These are phyloP conservation scores for Linaria vulgaris DNA, from an alignment of 257 asterid genomes.

Conservation along the genomic window DNA sequence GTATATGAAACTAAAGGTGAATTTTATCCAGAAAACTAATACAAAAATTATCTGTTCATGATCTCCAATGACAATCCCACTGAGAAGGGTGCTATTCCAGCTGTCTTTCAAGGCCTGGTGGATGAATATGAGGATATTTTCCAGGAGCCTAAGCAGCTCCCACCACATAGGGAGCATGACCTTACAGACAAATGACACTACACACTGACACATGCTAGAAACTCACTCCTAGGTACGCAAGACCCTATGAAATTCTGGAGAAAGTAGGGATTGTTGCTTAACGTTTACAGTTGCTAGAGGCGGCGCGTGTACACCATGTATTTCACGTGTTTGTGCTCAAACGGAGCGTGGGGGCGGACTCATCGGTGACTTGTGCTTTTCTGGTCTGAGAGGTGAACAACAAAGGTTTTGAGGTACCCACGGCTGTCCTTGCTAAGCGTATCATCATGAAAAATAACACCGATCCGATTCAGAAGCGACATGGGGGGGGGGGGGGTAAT, in stretches of 20 bases:
- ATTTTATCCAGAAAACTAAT: too few species aligned
- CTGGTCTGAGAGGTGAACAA: neutral
- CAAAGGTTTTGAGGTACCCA: neutral
- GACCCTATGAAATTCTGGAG: neutral
- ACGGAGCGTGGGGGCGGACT: neutral
- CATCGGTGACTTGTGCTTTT: neutral
- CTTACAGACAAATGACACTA: neutral
- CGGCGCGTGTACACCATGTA: neutral
- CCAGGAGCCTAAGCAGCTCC: too few species aligned
- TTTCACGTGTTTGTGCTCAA: neutral
- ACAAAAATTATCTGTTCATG: too few species aligned
- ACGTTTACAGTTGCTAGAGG: neutral
- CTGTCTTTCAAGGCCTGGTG: too few species aligned
- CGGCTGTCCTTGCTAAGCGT: neutral
- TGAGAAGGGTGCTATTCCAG: too few species aligned
- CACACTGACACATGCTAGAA: neutral
- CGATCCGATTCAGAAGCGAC: neutral
- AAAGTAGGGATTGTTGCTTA: neutral
- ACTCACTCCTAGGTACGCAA: neutral
- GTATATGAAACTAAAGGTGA: too few species aligned
- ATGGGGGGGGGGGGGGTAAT: too few species aligned
- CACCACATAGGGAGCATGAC: too few species aligned
- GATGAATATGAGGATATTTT: too few species aligned
- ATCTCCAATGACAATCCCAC: too few species aligned
- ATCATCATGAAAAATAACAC: neutral